Conservation (phyloP, 345 rosid genomes). For the Hibiscus tridactylites region DNA sequence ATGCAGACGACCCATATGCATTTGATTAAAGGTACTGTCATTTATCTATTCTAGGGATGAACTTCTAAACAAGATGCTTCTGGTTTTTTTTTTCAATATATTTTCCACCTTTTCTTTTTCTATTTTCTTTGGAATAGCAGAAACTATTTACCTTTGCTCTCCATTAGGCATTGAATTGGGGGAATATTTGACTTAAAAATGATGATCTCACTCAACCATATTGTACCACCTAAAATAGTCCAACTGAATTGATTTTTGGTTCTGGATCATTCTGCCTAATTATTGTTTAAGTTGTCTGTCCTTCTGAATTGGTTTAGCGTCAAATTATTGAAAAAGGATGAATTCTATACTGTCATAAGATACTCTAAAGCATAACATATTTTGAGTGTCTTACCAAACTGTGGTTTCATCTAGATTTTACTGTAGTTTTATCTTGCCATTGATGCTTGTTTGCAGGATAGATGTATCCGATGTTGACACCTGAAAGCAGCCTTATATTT, state of each 20-base stretch:
- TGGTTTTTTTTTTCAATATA: too few species aligned
- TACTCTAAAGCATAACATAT: background rate
- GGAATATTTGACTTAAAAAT: background rate
- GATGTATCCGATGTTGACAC: background rate
- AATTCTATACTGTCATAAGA: background rate
- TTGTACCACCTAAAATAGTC: background rate
- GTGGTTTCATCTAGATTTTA: background rate
- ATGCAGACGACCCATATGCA: slow-evolving; percentile 91
- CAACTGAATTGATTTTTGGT: background rate
- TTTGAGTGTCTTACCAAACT: background rate
- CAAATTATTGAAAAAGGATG: background rate
- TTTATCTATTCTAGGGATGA: background rate
- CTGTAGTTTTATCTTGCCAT: background rate
- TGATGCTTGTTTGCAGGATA: slow-evolving; percentile 1
- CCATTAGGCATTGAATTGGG: background rate
- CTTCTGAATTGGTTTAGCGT: too few species aligned
- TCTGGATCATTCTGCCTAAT: background rate
- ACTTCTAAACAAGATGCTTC: background rate
- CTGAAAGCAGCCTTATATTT: background rate
- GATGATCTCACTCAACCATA: background rate
- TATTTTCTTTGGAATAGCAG: background rate
- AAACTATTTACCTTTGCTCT: background rate
- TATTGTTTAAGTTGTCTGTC: background rate
- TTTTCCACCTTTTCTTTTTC: background rate
- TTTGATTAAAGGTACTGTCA: slow-evolving; percentile 48